Base-by-base conservation (phyloP, 2,329 filamentous ascomycete species). In the Ascochyta rabiei region DNA sequence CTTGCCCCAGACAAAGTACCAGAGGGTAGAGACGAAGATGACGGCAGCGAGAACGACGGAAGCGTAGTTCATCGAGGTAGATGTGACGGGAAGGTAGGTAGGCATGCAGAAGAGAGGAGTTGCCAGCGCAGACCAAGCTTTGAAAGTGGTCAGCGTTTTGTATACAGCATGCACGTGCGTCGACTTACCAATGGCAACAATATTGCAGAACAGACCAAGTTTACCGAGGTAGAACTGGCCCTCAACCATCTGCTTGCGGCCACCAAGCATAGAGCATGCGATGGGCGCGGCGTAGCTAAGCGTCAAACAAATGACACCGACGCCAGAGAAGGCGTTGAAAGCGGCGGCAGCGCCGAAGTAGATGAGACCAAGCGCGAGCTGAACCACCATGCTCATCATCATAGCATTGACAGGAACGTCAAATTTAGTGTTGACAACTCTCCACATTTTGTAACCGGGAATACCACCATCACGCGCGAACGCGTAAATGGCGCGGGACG, bases 21-120 rank as follows among this genome's bases (percentile, higher is more conserved):
- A 91, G 7, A 76, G 72, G 9, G 79, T 81, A 1, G 88, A 84
- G 53, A 90, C 81, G 34, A 78, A 43, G 49, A 84, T 81, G 58
- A 89, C 87, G 5, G 80, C 86, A 23, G 88, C 82, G 63, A 91
- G 90, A n/a, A 91, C 88, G 30, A 86, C 88, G 13, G 86, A 86
- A 1, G 88, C 88, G 73, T 90, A 91, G 80, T 91, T 91, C 80
- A 90, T 87, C 34, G 79, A 81, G 16, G 75, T 70, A 6, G 81
- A 74, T 0, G 80, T 82, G 34, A 89, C 85, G 6, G 85, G 85
- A n/a, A 89, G 76, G 38, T 75, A 75, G 0, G 85, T 82, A 0
- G 87, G 88, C 86, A 89, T 89, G 75, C 86, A 91, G 80, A 91
- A 91, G 15, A 91, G 82, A 1, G 88, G 87, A 47, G 90, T 84